Percentiles rank a stretch among this genome's conserved stretches.
phyloP scores from a whole-genome alignment of 2,329 filamentous ascomycete species.

The Aspergillus quadricinctus region DNA sequence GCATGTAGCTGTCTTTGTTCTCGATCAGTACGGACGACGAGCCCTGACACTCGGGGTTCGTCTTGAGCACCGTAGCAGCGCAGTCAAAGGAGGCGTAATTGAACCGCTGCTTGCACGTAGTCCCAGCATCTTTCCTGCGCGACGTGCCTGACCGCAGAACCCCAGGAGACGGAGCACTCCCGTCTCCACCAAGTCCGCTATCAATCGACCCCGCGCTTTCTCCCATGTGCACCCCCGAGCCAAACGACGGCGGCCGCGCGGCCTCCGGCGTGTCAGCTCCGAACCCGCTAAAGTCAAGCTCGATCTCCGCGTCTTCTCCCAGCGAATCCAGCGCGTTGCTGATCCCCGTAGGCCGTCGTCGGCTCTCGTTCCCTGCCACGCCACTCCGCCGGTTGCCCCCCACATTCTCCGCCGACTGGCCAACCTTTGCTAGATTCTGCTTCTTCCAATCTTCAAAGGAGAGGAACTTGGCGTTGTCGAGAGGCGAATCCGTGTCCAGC shows the following conservation, averaged over 20 bases:
- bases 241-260: slow-evolving; percentile 29
- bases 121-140: slow-evolving; percentile 87
- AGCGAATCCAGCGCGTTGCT: slow-evolving; percentile 71
- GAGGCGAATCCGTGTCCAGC: slow-evolving; percentile 59
- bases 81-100: slow-evolving; percentile 98
- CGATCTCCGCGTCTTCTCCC: slow-evolving; percentile 85
- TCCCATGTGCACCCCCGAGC: slow-evolving; percentile 15
- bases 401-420: slow-evolving; percentile 68
- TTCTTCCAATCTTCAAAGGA: slow-evolving; percentile 99
- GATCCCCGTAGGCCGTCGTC: slow-evolving; percentile 49
- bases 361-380: slow-evolving; percentile 47
- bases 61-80: slow-evolving; percentile 87
- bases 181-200: slow-evolving; percentile 15
- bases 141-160: slow-evolving; percentile 51
- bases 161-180: slow-evolving; percentile 38
- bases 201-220: background rate
- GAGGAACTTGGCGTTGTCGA: slow-evolving; percentile 78
- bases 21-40: slow-evolving; percentile 85
- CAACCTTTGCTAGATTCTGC: slow-evolving; percentile 79
- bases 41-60: slow-evolving; percentile 80
- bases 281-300: slow-evolving; percentile 65
- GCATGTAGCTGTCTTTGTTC: slow-evolving; percentile 98
- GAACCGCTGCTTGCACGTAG: slow-evolving; percentile 95
- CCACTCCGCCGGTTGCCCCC: slow-evolving; percentile 52
- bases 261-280: slow-evolving; percentile 41